Percentiles rank a stretch among this genome's conserved stretches.
phyloP scores from a whole-genome alignment of 2,329 filamentous ascomycete genomes.

The Penicillium sp. region DNA sequence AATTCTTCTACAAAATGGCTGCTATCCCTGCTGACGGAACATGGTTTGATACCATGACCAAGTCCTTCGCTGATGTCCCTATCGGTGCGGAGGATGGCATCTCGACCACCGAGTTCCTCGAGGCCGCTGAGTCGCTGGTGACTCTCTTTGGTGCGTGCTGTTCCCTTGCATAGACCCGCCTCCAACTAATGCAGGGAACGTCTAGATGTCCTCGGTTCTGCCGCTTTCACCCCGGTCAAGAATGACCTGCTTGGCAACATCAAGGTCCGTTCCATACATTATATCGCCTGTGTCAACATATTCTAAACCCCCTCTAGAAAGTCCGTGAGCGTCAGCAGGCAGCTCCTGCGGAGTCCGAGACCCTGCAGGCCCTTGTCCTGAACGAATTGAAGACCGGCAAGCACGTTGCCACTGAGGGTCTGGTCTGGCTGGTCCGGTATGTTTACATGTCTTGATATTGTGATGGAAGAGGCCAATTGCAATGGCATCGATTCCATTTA shows the following conservation, averaged over 20 bases:
- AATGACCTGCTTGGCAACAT: constrained; percentile 87
- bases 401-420: constrained; percentile 81
- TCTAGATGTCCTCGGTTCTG: constrained; percentile 59
- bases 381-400: constrained; percentile 90
- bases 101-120: constrained; percentile 80
- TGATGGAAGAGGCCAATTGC: neutral
- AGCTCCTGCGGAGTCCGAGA: constrained; percentile 74
- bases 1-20: constrained; percentile 27
- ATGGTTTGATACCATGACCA: constrained; percentile 81
- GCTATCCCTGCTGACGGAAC: constrained; percentile 65
- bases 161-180: neutral
- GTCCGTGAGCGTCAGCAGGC: constrained; percentile 77
- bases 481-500: neutral
- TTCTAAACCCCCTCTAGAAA: constrained; percentile 60
- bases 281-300: neutral
- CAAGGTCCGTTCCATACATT: constrained; percentile 58
- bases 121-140: constrained; percentile 81
- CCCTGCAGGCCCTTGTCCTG: constrained; percentile 76
- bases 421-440: constrained; percentile 87
- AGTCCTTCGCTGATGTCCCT: constrained; percentile 79
- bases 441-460: constrained; percentile 19
- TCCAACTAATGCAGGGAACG: constrained; percentile 9
- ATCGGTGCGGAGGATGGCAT: constrained; percentile 74
- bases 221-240: constrained; percentile 88
- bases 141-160: constrained; percentile 71